Evolutionary conservation across 2,329 filamentous ascomycete species (phyloP), one percentile per base, ranked within the genome.

Genomic region (Coniochaeta hoffmannii): DNA sequence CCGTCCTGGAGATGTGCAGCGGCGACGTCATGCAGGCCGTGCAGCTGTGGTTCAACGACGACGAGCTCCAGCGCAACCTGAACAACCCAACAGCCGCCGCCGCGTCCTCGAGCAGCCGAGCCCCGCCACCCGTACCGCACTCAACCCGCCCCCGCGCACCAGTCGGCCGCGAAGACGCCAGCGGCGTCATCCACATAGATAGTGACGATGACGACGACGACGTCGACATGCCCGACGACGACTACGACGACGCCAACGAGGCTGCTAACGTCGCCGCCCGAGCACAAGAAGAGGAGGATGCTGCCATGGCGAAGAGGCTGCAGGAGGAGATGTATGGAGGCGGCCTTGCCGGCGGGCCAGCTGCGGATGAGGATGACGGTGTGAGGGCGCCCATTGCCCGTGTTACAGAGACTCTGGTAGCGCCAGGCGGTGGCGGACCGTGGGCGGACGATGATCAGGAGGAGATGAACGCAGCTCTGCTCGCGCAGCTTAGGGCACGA

Each of bases 301-400:
- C 90, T 53, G 92, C 89, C 44, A 93, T 97, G 85, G 94, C 94
- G 7, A 84, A 92, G 69, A 83, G 89, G 56, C 71, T 99, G 57
- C 94, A 99, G 69, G 89, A 99, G 66, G 91, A 99, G 71, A 81
- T 96, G 66, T 97, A 97, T 64, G 80, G 81, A 53, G 80, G 73
- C 46, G 49, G 49, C 8, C 7, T 7, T 31, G 10, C n/a, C n/a
- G 49, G 28, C 15, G 30, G 28, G 10, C 28, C 28, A 5, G 49
- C 49, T 24, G 49, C 28, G 28, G 71, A 64, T 34, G 71, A 65
- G 8, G 66, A 68, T 36, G 74, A 72, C 36, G 87, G 78, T 49
- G 86, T 99, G 55, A 81, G 94, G 65, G 94, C 94, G 50, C 94
- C 94, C 9, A 95, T 99, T 71, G 90, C 87, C 49, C 83, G 90